These are phyloP conservation scores for Aspergillus eucalypticola DNA, from an alignment of 2,329 filamentous ascomycete genomes.

Conservation along the genomic window DNA sequence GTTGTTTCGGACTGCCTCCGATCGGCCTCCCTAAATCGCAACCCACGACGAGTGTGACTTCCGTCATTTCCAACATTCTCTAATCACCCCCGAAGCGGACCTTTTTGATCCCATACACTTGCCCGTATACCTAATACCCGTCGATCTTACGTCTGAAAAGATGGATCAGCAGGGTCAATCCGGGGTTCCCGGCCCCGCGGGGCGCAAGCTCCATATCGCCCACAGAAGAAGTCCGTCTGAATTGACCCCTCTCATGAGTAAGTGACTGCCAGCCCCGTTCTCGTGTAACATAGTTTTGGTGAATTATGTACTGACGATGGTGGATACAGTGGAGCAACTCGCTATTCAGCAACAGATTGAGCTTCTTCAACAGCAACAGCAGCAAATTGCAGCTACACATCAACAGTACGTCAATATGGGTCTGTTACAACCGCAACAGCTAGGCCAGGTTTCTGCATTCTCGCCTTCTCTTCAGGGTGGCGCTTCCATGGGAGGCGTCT, in stretches of 20 bases:
- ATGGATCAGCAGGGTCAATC: constrained; percentile 68
- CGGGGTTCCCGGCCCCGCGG: constrained; percentile 67
- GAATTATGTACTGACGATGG: constrained; percentile 19
- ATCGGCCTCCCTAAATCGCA: constrained; percentile 30
- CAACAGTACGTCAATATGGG: constrained; percentile 98
- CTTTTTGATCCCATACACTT: constrained; percentile 17
- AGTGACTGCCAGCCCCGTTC: constrained; percentile 48
- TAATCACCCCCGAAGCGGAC: constrained; percentile 20
- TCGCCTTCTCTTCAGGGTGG: constrained; percentile 72
- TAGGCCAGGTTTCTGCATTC: constrained; percentile 70
- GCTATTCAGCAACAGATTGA: constrained; percentile 98
- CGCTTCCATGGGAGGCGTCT: constrained; percentile 68
- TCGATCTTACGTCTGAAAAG: constrained; percentile 29
- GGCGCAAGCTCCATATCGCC: constrained; percentile 92
- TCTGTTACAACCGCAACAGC: constrained; percentile 84
- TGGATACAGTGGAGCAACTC: constrained; percentile 81
- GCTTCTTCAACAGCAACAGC: constrained; percentile 93
- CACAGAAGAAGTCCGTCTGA: constrained; percentile 96
- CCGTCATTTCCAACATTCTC: constrained; percentile 28
- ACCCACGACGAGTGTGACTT: constrained; percentile 28
- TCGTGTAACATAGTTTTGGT: constrained; percentile 36
- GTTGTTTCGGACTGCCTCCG: constrained; percentile 27
- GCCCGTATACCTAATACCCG: constrained; percentile 12
- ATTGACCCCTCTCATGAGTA: constrained; percentile 96
- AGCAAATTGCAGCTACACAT: constrained; percentile 93